Conservation (phyloP, 2,329 filamentous ascomycete species). For the Penicillium griseofulvum region DNA sequence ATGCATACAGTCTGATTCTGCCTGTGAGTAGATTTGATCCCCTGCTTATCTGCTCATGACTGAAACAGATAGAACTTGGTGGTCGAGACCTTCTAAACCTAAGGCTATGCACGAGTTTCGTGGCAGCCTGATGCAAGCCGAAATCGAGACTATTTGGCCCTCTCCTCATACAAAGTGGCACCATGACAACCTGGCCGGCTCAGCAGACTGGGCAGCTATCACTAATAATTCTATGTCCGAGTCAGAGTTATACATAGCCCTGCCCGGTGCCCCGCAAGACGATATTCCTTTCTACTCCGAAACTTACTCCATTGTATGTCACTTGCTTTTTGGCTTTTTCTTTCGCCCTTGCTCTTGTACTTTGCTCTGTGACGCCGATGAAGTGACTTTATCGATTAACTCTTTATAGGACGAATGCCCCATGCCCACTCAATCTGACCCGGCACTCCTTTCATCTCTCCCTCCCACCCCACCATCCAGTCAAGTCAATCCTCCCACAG, state of each 20-base stretch:
- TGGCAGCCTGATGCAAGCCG: not conserved
- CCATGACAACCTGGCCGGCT: not conserved
- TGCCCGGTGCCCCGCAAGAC: not conserved
- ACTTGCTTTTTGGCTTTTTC: not conserved
- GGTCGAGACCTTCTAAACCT: not conserved
- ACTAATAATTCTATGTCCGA: not conserved
- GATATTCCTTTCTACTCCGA: not conserved
- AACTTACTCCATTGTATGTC: not conserved
- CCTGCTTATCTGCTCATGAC: not conserved
- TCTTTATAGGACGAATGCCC: not conserved
- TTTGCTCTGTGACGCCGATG: not conserved
- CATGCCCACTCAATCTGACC: not conserved
- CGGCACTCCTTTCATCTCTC: not conserved
- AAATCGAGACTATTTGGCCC: not conserved
- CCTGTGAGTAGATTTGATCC: not conserved
- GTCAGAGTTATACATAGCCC: not conserved
- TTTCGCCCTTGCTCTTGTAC: not conserved
- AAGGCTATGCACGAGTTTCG: not conserved
- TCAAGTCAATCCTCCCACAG: not conserved
- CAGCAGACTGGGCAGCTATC: not conserved
- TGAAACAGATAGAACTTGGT: not conserved
- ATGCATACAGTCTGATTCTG: not conserved
- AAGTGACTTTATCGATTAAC: not conserved
- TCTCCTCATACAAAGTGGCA: not conserved
- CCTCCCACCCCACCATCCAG: not conserved